phyloP scores from a whole-genome alignment of 192 early-diverging fungal genomes.

The Coemansia guatemalensis region DNA sequence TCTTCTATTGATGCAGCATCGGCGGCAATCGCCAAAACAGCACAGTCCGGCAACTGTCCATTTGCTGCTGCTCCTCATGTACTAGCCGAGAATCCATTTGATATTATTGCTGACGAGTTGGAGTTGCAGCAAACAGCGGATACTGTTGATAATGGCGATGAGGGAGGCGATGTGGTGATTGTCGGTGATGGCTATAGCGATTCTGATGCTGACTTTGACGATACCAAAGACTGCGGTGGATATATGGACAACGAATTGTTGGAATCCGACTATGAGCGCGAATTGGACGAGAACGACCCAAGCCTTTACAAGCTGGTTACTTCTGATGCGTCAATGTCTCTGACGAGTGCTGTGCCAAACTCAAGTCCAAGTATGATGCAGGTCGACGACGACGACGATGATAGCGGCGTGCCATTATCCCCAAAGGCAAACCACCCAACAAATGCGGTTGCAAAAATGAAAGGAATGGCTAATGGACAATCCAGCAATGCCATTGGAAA shows the following conservation, averaged over 20 bases:
- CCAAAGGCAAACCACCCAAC: no score
- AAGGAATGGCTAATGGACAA: background rate
- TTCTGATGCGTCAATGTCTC: background rate
- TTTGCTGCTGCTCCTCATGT: conserved; percentile 43
- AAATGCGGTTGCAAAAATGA: no score
- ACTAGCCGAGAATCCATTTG: conserved; percentile 37
- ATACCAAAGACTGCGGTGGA: background rate
- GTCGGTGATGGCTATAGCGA: conserved; percentile 16
- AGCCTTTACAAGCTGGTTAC: conserved; percentile 29
- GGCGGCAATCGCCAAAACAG: conserved; percentile 2
- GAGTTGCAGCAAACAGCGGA: background rate
- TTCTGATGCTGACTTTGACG: conserved; percentile 15
- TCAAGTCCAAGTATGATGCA: conserved; percentile 22
- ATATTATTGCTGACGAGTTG: conserved; percentile 30
- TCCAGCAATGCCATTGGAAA: background rate
- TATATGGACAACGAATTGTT: background rate
- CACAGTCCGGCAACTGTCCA: conserved; percentile 5
- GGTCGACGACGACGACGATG: conserved; percentile 9
- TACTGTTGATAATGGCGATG: background rate
- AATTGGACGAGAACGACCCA: conserved; percentile 40
- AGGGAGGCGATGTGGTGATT: conserved; percentile 11
- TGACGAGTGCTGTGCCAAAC: background rate
- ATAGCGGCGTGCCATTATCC: background rate
- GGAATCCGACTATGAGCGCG: conserved; percentile 18
- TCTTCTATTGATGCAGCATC: conserved; percentile 1